Conservation (phyloP, 2,329 filamentous ascomycete species). For the Cercospora sp. region DNA sequence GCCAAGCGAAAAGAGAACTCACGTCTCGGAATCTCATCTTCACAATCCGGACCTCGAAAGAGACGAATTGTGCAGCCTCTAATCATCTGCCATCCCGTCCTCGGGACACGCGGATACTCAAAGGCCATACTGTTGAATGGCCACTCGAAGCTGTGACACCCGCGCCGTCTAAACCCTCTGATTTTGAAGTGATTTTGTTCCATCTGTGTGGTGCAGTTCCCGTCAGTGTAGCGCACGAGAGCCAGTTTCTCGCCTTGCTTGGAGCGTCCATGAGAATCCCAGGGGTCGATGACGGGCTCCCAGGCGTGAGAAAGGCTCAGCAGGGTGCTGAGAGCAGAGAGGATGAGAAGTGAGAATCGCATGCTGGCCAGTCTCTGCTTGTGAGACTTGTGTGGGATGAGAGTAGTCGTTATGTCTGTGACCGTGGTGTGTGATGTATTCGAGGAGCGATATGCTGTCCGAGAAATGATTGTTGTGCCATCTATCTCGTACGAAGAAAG, state of each 20-base stretch:
- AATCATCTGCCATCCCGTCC: background rate
- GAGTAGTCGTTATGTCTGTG: background rate
- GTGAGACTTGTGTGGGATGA: background rate
- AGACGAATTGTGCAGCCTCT: background rate
- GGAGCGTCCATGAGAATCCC: background rate
- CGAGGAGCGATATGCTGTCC: background rate
- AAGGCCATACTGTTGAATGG: slow-evolving; percentile 3
- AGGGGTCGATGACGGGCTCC: slow-evolving; percentile 7
- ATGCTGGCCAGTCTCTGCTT: background rate
- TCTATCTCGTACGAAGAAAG: background rate
- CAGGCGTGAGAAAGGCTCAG: background rate
- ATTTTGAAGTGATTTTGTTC: background rate
- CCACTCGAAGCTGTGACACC: background rate
- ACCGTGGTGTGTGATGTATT: background rate
- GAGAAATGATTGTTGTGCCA: background rate
- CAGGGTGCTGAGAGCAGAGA: background rate
- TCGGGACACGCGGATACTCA: background rate
- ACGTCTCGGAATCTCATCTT: slow-evolving; percentile 4
- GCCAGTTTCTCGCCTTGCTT: slow-evolving; percentile 3
- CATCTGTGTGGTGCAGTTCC: background rate
- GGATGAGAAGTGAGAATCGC: background rate
- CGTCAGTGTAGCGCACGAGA: background rate
- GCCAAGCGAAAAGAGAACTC: background rate
- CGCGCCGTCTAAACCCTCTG: background rate
- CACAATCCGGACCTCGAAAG: background rate